Evolutionary conservation across 306 rosid genomes (phyloP).

Genomic region (Rosa chinensis): DNA sequence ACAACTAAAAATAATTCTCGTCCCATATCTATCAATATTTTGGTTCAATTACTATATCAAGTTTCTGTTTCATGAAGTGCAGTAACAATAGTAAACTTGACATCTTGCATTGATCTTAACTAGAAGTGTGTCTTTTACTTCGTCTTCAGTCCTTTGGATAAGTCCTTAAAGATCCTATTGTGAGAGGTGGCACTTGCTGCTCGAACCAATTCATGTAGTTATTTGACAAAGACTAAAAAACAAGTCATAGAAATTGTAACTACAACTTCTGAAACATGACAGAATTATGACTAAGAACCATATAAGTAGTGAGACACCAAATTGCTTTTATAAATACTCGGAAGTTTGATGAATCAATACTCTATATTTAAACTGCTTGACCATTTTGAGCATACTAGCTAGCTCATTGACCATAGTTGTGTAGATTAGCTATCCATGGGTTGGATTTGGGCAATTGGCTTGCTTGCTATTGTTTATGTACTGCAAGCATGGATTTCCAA

Average conservation of each 20-base stretch:
- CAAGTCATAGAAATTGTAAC: background rate
- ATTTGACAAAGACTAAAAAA: background rate
- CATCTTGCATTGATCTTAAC: background rate
- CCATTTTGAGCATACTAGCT: background rate
- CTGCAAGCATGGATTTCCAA: conserved; percentile 26
- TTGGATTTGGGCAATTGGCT: conserved; percentile 31
- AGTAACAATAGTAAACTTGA: background rate
- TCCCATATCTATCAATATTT: background rate
- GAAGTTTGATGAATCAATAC: background rate
- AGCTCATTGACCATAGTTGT: background rate
- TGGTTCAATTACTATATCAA: background rate
- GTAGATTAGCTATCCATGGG: conserved; percentile 14
- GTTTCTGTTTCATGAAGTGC: background rate
- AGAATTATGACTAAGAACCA: background rate
- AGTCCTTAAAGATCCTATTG: background rate
- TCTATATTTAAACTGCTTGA: background rate
- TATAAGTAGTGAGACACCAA: background rate
- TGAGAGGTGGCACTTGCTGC: background rate
- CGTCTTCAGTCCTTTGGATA: background rate
- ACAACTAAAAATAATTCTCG: background rate
- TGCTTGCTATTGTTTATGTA: conserved; percentile 35
- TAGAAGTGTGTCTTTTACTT: background rate
- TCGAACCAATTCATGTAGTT: background rate
- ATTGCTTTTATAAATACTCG: background rate
- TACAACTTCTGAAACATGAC: background rate